Conservation (phyloP, 352 stramenopile genomes). For the Blastocystis sp. region DNA sequence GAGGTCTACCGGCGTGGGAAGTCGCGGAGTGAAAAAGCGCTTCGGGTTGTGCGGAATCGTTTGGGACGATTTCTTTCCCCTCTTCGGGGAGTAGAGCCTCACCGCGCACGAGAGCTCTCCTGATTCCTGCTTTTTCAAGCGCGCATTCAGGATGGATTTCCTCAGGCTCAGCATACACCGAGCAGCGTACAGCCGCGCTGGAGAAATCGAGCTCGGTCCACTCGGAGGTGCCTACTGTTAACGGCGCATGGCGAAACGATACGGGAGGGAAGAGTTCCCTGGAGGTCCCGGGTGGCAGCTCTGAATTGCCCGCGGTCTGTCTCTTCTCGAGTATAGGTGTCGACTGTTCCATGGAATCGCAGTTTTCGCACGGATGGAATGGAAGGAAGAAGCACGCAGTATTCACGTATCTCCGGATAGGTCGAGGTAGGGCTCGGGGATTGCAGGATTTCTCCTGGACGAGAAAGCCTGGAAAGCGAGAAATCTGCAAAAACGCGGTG, state of each 20-base stretch:
- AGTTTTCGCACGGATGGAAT: not conserved
- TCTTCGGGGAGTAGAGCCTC: not conserved
- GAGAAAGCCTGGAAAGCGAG: not conserved
- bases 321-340: not conserved
- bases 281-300: not conserved
- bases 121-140: not conserved
- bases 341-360: not conserved
- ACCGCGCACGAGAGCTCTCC: not conserved
- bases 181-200: constrained; percentile 25
- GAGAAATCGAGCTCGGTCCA: not conserved
- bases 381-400: not conserved
- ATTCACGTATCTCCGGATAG: not conserved
- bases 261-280: not conserved
- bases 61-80: not conserved
- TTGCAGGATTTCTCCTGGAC: not conserved
- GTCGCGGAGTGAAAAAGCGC: not conserved
- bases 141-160: not conserved
- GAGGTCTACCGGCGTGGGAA: not conserved
- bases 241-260: not conserved
- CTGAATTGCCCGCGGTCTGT: not conserved
- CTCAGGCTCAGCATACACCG: constrained; percentile 29
- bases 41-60: not conserved
- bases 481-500: not conserved
- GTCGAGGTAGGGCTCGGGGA: not conserved
- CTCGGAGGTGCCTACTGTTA: not conserved